Evolutionary conservation across 208 protist genomes (phyloP), one percentile per base, ranked within the genome.

Genomic region (Trypanosoma rangeli): DNA sequence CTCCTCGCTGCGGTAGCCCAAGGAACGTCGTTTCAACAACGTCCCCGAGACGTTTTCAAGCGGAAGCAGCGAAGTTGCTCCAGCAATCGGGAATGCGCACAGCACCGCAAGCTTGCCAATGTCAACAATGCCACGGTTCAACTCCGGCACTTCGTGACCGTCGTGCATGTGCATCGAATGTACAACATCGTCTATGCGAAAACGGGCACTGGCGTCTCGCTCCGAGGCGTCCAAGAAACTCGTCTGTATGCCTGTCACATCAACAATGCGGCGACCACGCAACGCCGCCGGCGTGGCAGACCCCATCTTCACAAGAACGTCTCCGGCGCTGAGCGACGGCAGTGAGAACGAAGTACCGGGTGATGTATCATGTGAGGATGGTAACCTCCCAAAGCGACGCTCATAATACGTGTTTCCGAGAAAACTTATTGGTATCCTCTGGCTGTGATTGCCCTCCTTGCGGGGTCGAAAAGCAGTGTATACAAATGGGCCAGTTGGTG

Each of bases 111-210:
- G 66, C 28, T 69, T 80, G 9, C 89, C 79, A n/a, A 86, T 22
- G 37, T 81, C 62, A 26, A 90, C 80, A 37, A 80, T 66, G 22
- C 90, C 90, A 65, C 86, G 83, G 35, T 78, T 66, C 65, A 95
- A 63, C 48, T 79, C 86, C 18, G 90, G 90, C 55, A 95, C 79
- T 71, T 91, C 86, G 53, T 82, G 74, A 39, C 90, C 90, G 59
- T 95, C 85, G 67, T 93, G 80, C 18, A 89, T 64, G 77, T 95
- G 90, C 90, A 95, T 95, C 9, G 76, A 89, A n/a, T 76, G 31
- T 8, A 93, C 42, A 10, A 83, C 76, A 70, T 86, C 85, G 35
- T 90, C 83, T 9, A 92, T 26, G 10, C 78, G 78, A 18, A 65
- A 68, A 31, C 86, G 68, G 0, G 78, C 78, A 0, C 56, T 46